A percentile compares a stretch with the other conserved stretches of the same genome.
Evolutionary conservation across 176 grass and related monocot species (phyloP).

Genomic region (Oryza brachyantha): DNA sequence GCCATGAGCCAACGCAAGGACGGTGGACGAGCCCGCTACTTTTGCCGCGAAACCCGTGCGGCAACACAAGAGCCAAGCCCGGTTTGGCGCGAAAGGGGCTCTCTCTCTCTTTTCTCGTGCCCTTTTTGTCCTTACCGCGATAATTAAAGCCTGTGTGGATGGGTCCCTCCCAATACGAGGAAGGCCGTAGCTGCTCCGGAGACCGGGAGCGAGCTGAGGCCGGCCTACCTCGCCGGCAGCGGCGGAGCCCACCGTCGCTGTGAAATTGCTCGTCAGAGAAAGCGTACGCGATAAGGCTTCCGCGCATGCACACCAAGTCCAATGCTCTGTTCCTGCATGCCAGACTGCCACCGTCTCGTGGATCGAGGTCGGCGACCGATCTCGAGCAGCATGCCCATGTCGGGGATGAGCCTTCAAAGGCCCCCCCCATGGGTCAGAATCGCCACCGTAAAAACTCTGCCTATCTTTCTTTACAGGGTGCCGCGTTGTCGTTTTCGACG

Average conservation of each 20-base stretch:
- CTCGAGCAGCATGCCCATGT: neutral
- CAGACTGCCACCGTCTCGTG: neutral
- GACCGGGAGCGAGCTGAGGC: too few relatives aligned
- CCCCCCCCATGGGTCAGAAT: neutral
- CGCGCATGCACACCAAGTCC: slow-evolving; percentile 28
- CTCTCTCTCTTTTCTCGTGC: neutral
- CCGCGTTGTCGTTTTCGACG: neutral
- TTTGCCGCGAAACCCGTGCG: neutral
- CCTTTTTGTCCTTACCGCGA: neutral
- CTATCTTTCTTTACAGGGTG: neutral
- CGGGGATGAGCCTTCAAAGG: slow-evolving; percentile 8
- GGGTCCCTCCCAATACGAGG: slow-evolving; percentile 10
- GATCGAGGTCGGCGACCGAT: neutral
- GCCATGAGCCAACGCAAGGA: neutral
- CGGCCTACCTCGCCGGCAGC: neutral
- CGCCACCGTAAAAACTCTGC: neutral
- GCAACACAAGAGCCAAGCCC: neutral
- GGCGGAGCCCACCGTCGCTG: neutral
- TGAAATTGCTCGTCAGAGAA: neutral
- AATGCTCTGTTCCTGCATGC: neutral
- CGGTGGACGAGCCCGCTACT: neutral
- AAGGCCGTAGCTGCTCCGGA: neutral
- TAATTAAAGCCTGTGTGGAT: neutral
- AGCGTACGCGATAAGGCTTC: neutral
- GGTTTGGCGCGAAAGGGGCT: neutral